These are phyloP conservation scores for Fusarium drepaniforme DNA, from an alignment of 2,329 filamentous ascomycete species.

Conservation along the genomic window DNA sequence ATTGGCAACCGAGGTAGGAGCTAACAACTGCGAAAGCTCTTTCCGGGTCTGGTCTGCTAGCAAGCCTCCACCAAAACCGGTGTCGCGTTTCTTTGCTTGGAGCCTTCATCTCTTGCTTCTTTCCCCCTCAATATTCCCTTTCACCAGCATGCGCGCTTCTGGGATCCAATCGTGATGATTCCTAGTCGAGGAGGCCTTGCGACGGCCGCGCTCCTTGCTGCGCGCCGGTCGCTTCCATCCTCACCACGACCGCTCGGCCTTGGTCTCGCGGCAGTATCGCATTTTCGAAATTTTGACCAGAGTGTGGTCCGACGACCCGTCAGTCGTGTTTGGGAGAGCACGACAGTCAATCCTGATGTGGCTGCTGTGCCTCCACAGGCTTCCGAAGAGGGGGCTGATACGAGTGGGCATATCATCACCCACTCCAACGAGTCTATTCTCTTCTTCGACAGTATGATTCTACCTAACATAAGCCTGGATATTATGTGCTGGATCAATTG, in stretches of 20 bases:
- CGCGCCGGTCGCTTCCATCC: constrained; percentile 35
- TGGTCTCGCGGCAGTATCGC: constrained; percentile 22
- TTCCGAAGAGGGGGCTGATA: constrained; percentile 64
- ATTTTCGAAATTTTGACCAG: constrained; percentile 21
- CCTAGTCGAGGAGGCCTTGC: constrained; percentile 37
- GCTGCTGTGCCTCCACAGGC: constrained; percentile 19
- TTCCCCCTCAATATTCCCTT: background rate
- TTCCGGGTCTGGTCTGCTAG: constrained; percentile 6
- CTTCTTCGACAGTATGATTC: constrained; percentile 84
- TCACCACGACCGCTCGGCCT: constrained; percentile 18
- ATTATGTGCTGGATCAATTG: background rate
- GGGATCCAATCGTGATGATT: constrained; percentile 43
- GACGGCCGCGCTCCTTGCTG: constrained; percentile 38
- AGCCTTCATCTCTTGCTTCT: background rate
- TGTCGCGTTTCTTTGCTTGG: background rate
- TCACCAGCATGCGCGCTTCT: constrained; percentile 23
- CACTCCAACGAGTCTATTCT: constrained; percentile 83
- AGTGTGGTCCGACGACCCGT: constrained; percentile 8
- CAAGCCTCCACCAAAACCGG: background rate
- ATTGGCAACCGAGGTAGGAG: constrained; percentile 16
- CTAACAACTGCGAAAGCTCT: constrained; percentile 18
- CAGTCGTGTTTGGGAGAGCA: constrained; percentile 44
- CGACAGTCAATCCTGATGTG: constrained; percentile 31
- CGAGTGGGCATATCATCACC: constrained; percentile 85
- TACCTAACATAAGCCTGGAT: background rate